phyloP scores from a whole-genome alignment of 306 rosid species.

The Begonia masoniana region DNA sequence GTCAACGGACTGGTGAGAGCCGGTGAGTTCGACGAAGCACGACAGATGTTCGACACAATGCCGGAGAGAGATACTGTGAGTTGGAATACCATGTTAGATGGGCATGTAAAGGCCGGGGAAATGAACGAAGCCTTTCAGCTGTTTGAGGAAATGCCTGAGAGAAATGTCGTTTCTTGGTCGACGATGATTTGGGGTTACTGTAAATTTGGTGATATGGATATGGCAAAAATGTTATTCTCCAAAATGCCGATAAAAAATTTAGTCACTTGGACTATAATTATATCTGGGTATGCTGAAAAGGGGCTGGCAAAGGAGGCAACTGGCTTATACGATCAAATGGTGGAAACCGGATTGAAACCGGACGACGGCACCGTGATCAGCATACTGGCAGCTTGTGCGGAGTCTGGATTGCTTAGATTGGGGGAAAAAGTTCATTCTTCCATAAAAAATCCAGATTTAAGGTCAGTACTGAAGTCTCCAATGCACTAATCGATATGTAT shows the following conservation, averaged over 20 bases:
- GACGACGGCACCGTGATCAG: conserved; percentile 49
- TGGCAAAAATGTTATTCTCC: conserved; percentile 63
- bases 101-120: conserved; percentile 39
- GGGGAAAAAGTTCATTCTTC: conserved; percentile 58
- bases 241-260: conserved; percentile 53
- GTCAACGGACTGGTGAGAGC: conserved; percentile 43
- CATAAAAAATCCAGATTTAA: conserved; percentile 30
- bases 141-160: conserved; percentile 56
- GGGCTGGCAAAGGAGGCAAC: conserved; percentile 48
- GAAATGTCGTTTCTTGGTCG: conserved; percentile 72
- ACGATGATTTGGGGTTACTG: conserved; percentile 61
- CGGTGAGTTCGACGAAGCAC: conserved; percentile 34
- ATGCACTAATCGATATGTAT: conserved; percentile 77
- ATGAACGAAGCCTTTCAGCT: conserved; percentile 51
- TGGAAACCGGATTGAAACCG: conserved; percentile 37
- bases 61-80: conserved; percentile 58
- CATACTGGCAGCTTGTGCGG: conserved; percentile 58
- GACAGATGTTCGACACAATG: conserved; percentile 58
- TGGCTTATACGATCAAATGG: conserved; percentile 48
- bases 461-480: conserved; percentile 49
- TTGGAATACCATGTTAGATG: conserved; percentile 83
- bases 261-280: conserved; percentile 69
- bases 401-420: conserved; percentile 57
- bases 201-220: conserved; percentile 53
- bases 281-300: conserved; percentile 73